Evolutionary conservation across 192 early-diverging fungal genomes (phyloP).

Genomic region (Coemansia sp.): DNA sequence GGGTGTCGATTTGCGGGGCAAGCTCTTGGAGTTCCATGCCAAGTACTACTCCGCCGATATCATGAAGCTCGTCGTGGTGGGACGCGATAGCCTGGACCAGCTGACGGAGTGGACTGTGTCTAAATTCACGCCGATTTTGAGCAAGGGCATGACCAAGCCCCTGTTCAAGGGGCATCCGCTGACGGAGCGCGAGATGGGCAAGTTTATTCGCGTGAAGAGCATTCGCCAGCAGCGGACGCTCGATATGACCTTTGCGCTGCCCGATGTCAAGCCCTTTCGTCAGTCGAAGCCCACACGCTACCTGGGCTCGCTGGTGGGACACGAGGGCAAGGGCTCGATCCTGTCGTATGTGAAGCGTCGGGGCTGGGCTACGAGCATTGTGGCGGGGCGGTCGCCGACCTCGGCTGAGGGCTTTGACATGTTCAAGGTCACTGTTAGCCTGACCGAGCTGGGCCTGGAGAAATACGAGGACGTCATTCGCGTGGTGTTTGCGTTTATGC

Average conservation of each 20-base stretch:
- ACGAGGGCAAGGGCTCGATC: conserved; percentile 87
- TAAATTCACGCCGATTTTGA: conserved; percentile 75
- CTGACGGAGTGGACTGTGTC: conserved; percentile 80
- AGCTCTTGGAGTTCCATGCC: conserved; percentile 83
- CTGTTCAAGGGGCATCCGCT: conserved; percentile 73
- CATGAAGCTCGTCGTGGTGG: conserved; percentile 89
- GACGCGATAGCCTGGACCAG: conserved; percentile 82
- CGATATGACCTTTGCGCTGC: conserved; percentile 82
- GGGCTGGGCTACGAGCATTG: conserved; percentile 84
- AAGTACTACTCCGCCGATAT: conserved; percentile 94
- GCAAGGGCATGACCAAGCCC: conserved; percentile 70
- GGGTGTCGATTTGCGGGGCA: conserved; percentile 79
- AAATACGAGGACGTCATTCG: conserved; percentile 79
- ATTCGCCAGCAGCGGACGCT: conserved; percentile 81
- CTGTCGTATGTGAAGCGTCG: conserved; percentile 81
- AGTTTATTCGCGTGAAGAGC: conserved; percentile 67
- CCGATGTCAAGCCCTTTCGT: conserved; percentile 66
- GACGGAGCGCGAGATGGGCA: conserved; percentile 70
- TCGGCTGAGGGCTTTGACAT: conserved; percentile 64
- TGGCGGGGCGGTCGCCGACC: conserved; percentile 61
- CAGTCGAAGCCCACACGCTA: conserved; percentile 68
- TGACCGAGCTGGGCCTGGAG: conserved; percentile 79
- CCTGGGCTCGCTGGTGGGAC: conserved; percentile 85
- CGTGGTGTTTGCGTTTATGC: conserved; percentile 85
- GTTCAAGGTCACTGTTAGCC: conserved; percentile 77